Evolutionary conservation across 2,329 filamentous ascomycete species (phyloP), one percentile per base, ranked within the genome.

Genomic region (Trichoderma oligosporum): DNA sequence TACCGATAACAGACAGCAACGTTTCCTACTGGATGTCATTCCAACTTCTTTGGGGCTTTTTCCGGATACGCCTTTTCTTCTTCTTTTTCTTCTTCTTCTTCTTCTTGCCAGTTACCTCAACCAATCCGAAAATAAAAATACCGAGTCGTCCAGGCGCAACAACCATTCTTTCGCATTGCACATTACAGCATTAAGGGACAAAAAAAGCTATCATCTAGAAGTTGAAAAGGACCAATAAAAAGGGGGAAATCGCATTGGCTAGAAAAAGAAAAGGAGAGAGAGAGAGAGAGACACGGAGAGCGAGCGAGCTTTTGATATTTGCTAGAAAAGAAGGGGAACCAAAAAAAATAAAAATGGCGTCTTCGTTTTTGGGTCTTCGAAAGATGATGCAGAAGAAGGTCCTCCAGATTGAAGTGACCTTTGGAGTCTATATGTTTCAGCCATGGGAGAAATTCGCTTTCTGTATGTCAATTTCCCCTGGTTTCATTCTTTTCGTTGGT

Each of bases 391-490:
- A 91, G 74, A 84, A 92, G 74, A 99, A 99, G 82, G 86, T 92
- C 72, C 97, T 97, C 79, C 94, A 97, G 79, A 91, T 97, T 71
- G 94, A 99, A 77, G 93, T 97, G 72, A 97, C 93, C 11, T 94
- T 95, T 74, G 88, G 89, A 60, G 83, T 97, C 24, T 97, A 99
- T 81, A 97, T 99, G 89, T 87, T 97, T 66, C 97, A 92, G 35
- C 88, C 91, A 1, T 91, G 88, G 52, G 94, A 99, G 79, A 96
- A 96, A 74, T 93, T 96, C 75, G 87, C 96, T 67, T 96, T 97
- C 76, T 97, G 94, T 97, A 74, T 5, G 11, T 22, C 48, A 41
- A 53, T 53, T 11, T 29, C 20, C n/a, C 22, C 45, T 24, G 20
- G 14, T 53, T 24, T 8, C 14, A 5, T 46, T 18, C 14, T 35